Conservation (phyloP, 1,284 basidiomycete species). For the Ceratobasidium sp. region DNA sequence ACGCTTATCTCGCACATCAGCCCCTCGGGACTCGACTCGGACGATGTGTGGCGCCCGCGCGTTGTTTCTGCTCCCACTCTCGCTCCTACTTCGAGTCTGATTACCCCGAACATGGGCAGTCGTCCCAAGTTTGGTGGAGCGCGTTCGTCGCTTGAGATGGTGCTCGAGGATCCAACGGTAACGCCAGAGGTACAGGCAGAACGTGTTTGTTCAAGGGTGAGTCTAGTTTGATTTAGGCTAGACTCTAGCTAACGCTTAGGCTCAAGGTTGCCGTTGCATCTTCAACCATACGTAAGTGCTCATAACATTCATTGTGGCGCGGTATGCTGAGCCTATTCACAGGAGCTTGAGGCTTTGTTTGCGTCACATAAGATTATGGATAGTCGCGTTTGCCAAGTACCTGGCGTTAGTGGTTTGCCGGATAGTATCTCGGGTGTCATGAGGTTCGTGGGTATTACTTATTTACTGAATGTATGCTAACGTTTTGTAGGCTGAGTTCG, state of each 20-base stretch:
- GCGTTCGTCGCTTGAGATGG: conserved; percentile 38
- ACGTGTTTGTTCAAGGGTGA: conserved; percentile 41
- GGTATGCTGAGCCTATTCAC: background rate
- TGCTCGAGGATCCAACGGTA: conserved; percentile 36
- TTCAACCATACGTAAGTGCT: conserved; percentile 15
- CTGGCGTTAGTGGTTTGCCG: conserved; percentile 10
- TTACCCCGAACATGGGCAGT: background rate
- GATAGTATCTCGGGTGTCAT: conserved; percentile 41
- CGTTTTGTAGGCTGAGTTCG: conserved; percentile 16
- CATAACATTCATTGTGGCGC: background rate
- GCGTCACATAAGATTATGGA: conserved; percentile 40
- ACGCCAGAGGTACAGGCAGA: conserved; percentile 22
- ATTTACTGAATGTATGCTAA: conserved; percentile 24
- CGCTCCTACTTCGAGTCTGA: background rate
- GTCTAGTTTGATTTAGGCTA: conserved; percentile 1
- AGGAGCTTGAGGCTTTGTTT: conserved; percentile 41
- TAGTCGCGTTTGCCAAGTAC: conserved; percentile 35
- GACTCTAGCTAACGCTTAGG: conserved; percentile 2
- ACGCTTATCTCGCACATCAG: background rate
- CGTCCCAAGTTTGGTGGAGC: conserved; percentile 34
- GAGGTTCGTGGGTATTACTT: background rate
- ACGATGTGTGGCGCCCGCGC: conserved; percentile 16
- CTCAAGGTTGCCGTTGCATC: conserved; percentile 18
- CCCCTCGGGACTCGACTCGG: background rate
- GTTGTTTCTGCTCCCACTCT: background rate